Evolutionary conservation across 495 filamentous ascomycete species (phyloP).

Genomic region (Xylaria bambusicola): DNA sequence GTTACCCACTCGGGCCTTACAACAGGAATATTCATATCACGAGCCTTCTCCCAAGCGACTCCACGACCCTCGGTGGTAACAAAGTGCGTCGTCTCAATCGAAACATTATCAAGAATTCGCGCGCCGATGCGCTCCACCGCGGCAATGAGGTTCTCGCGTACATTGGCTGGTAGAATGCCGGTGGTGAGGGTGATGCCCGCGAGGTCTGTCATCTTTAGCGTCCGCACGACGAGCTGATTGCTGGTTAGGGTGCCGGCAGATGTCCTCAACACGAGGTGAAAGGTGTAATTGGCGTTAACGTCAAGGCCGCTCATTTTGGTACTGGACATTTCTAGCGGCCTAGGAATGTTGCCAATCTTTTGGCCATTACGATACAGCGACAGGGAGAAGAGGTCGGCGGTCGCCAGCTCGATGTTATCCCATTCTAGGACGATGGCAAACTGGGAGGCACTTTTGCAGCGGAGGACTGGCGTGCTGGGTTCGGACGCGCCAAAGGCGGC

Average conservation of each 20-base stretch:
- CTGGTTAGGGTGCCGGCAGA: constrained; percentile 84
- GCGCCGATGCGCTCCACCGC: constrained; percentile 89
- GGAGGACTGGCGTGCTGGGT: constrained; percentile 77
- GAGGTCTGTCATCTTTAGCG: constrained; percentile 98
- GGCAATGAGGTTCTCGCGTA: constrained; percentile 69
- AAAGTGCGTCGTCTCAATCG: constrained; percentile 98
- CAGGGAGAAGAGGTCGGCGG: constrained; percentile 82
- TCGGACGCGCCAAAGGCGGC: constrained; percentile 78
- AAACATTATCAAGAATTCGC: constrained; percentile 84
- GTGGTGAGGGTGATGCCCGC: constrained; percentile 94
- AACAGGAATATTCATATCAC: constrained; percentile 97
- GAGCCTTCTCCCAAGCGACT: constrained; percentile 88
- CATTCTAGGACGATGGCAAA: constrained; percentile 97
- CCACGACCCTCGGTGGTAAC: constrained; percentile 96
- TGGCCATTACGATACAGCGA: constrained; percentile 92
- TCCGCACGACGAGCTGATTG: constrained; percentile 81
- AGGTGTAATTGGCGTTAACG: constrained; percentile 91
- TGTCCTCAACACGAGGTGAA: constrained; percentile 89
- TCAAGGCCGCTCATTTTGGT: constrained; percentile 98
- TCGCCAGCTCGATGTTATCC: constrained; percentile 92
- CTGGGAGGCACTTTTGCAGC: constrained; percentile 93
- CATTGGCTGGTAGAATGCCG: constrained; percentile 75
- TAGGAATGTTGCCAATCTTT: constrained; percentile 92
- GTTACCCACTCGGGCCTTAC: constrained; percentile 98
- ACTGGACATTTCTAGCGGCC: constrained; percentile 77